Base-by-base conservation (phyloP, 805 yeast species). In the Candida glaebosa region DNA sequence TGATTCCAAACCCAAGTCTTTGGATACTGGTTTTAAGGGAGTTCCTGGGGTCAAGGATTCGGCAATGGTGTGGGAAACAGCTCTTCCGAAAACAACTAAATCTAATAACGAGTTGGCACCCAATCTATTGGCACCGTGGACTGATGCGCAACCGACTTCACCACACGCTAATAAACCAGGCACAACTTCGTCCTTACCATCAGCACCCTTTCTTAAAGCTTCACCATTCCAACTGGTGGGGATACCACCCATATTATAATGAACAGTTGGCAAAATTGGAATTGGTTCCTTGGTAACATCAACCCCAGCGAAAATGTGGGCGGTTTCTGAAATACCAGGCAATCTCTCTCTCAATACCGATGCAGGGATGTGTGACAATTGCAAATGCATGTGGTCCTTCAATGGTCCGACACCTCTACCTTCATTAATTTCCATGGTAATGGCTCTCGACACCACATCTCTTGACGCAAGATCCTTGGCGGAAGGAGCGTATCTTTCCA, bases 221-320 rank as follows among this genome's bases (percentile, higher is more conserved):
- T 91, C 97, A 75, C 98, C 99, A 52, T 84, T 86, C 85, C 88
- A 93, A 68, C 84, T 87, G 53, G 99, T 93, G 67, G 99, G 99
- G 53, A 91, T 87, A 82, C 98, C 98, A 70, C 99, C 99, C 99
- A 91, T 91, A 73, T 91, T 91, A 78, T 93, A 91, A 73, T 91
- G 99, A 47, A 93, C 99, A 52, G 99, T 91, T 57, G 99, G 99
- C 56, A 93, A 71, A 57, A 91, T 90, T 57, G 98, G 99, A 65
- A 93, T 93, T 61, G 99, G 99, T 74, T 91, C 97, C 76, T 93
- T 93, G 45, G 99, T 93, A 52, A 91, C 98, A 70, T 91, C 99
- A 51, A 91, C 99, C 78, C 99, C 99, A 37, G 99, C 98, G 61
- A 91, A 91, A 68, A 91, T 91, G 52, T 89, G 84, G 35, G 99